Evolutionary conservation across 495 filamentous ascomycete species (phyloP), one percentile per base, ranked within the genome.

Genomic region (Arthonia radiata): DNA sequence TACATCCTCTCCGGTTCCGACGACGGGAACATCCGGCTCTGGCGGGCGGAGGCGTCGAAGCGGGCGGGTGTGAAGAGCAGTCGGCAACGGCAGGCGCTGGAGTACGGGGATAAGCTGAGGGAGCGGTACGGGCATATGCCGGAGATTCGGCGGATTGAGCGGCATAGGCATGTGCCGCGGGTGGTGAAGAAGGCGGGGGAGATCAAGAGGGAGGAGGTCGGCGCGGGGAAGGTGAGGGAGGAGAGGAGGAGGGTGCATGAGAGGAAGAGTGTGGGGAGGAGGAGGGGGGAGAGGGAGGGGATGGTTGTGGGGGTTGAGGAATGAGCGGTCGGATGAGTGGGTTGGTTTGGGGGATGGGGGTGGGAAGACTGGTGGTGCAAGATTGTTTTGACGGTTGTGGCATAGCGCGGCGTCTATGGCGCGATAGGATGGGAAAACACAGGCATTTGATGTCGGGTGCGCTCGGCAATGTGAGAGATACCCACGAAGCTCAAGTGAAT

Each of bases 161-260:
- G 81, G 17, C 89, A 99, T 47, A 62, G 83, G 32, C 83, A 93
- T 50, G 47, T 93, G 36, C 89, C 89, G 13, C 80, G 82, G 61
- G 62, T 71, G 37, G 67, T 99, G 33, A 99, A 91, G 75, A 94
- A 93, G 64, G 86, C 89, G 7, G 70, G 64, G 26, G 83, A 91
- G 52, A 99, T 99, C 44, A 99, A 99, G 64, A 54, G 54, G 31
- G 80, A 89, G 40, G 89, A 94, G 53, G 50, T 93, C 31, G 59
- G 57, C 42, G 63, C 74, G 17, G 72, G 93, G 35, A 91, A 86
- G 64, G 59, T 79, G 46, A 73, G 65, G 41, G 71, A 80, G 41
- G 89, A 99, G 54, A 99, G 94, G 46, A 71, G 86, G 53, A 59
- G 89, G 41, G 86, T 73, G 50, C 81, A 94, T 50, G 71, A 63